Evolutionary conservation across 83 land plant species (phyloP), one percentile per base, ranked within the genome.

Genomic region (Picea engelmannii): DNA sequence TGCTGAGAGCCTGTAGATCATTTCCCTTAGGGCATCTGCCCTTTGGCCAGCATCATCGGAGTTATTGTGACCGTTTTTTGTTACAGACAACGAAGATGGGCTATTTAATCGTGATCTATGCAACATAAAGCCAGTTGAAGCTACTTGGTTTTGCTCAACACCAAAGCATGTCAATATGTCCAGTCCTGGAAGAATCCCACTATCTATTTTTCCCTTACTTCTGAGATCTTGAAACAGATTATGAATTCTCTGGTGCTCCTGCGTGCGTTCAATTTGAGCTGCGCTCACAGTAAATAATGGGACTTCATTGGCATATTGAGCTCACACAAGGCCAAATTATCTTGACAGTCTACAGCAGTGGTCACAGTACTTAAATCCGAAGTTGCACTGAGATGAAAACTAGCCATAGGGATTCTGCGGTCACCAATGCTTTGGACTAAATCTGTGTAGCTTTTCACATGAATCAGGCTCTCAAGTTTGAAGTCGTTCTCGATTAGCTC

Each of bases 1-100:
- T 49, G 84, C 83, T n/a, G 89, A 85, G 6, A 87, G 79, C 82
- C 62, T 84, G 80, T 79, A 87, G 80, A 87, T 84, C 89, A 87
- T 81, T 71, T 87, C 89, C 78, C 80, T 87, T 86, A 87, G 79
- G 49, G 86, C 89, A 27, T 62, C 80, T 2, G 23, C 11, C 27
- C 58, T 47, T n/a, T 5, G 3, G 47, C 42, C 16, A 13, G 17
- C 77, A 74, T 52, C 47, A 16, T 47, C 77, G 16, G 47, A 52
- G 40, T 21, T 44, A 74, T 21, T 47, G 24, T 47, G 18, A 23
- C 16, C 13, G 8, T 47, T 23, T 23, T 74, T 16, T 68, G 47
- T 6, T 31, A 5, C 73, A 68, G 47, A 13, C 42, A 31, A 24
- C 4, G 42, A 10, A 25, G 71, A 17, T 35, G 17, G 73, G 21